A percentile compares a stretch with the other conserved stretches of the same genome.
Conservation (phyloP, 768 basidiomycete genomes). For the Trichaptum fuscoviolaceum region DNA sequence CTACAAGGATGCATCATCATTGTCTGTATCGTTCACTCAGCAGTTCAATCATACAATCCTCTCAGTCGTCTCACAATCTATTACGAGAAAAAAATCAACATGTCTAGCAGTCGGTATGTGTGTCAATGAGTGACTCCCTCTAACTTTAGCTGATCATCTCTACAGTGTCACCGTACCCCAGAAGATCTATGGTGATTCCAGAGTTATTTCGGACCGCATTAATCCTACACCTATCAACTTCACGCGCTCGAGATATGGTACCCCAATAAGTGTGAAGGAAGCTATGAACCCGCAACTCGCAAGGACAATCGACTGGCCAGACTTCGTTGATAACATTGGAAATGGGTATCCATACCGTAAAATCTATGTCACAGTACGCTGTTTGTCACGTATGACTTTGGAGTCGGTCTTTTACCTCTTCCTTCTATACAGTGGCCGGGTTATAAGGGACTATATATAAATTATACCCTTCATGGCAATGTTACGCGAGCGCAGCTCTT, state of each 20-base stretch:
- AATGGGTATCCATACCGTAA: not conserved
- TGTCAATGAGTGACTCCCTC: too few relatives aligned
- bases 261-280: not conserved
- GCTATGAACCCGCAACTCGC: not conserved
- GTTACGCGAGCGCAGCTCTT: not conserved
- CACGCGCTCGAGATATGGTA: not conserved
- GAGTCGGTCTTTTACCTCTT: too few relatives aligned
- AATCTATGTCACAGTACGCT: not conserved
- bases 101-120: too few relatives aligned
- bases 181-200: not conserved
- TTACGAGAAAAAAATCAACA: too few relatives aligned
- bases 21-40: too few relatives aligned
- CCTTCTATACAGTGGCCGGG: not conserved
- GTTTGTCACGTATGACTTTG: not conserved
- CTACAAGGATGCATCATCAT: too few relatives aligned
- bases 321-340: not conserved
- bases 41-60: too few relatives aligned
- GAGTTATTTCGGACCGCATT: not conserved
- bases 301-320: not conserved
- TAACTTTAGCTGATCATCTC: too few relatives aligned
- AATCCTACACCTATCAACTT: not conserved
- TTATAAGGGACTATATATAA: not conserved
- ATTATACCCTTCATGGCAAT: not conserved
- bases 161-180: too few relatives aligned
- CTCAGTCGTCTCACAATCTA: too few relatives aligned